Evolutionary conservation across 73 alveolate species (phyloP).

Genomic region (Tetrahymena borealis): DNA sequence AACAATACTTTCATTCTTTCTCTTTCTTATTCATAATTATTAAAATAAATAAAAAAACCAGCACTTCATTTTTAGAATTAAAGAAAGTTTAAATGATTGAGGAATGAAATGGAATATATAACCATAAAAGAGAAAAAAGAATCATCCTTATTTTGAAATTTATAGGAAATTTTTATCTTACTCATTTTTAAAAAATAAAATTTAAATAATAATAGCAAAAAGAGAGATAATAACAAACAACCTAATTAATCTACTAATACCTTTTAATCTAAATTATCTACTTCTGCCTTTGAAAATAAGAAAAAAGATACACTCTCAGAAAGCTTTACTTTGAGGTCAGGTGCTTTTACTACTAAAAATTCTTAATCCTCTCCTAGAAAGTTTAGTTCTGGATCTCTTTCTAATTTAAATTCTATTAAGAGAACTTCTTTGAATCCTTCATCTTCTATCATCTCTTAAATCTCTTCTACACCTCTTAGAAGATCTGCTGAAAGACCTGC

Average conservation of each 20-base stretch:
- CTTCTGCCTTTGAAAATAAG: background rate
- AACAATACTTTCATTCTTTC: too few species aligned
- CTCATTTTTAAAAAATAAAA: background rate
- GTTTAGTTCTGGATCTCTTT: background rate
- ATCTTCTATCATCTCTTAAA: background rate
- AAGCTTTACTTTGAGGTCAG: background rate
- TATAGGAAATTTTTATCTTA: background rate
- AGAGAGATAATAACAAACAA: background rate
- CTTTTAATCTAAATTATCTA: background rate
- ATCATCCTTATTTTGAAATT: background rate
- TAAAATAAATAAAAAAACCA: too few species aligned
- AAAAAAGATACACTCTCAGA: background rate
- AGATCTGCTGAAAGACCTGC: background rate
- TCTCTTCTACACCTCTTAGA: background rate
- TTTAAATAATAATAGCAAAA: background rate
- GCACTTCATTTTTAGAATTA: too few species aligned
- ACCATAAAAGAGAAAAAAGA: too few species aligned
- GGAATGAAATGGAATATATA: too few species aligned
- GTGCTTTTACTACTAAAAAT: background rate
- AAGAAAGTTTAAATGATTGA: too few species aligned
- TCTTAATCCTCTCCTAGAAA: background rate
- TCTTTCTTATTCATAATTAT: too few species aligned
- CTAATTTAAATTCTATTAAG: background rate
- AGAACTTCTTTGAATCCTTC: background rate
- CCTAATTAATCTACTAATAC: background rate